Base-by-base conservation (phyloP, 148 eudicot genomes). In the Rhododendron molle region DNA sequence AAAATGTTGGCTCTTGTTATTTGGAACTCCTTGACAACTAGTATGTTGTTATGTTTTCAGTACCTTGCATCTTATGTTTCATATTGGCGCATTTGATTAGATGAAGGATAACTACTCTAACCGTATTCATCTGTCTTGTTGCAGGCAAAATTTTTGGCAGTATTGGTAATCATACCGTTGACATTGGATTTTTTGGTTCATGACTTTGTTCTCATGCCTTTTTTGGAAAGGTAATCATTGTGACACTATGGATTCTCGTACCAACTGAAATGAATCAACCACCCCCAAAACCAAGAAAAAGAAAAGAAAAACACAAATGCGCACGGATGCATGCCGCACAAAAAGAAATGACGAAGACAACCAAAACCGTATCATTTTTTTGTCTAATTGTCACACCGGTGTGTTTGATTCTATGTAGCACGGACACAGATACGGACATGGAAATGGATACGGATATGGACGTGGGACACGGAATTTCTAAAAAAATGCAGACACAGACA, bases 101-200 rank as follows among this genome's bases (percentile, higher is more conserved):
- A 77, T 85, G 26, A 15, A 62, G 56, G 26, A 54, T 38, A 10
- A 46, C 7, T 32, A 76, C 10, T 74, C 62, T 46, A 85, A 28
- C 46, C 81, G 13, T 20, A 56, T 26, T 81, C 76, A 73, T 88
- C 11, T 73, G 87, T 85, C 77, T 56, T 87, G 78, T 88, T 89
- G 87, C 96, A 97, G 99, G 99, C 98, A 88, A 97, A 93, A 89
- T 95, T 97, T 91, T 90, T 97, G 94, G 96, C 98, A 43, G 47
- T 94, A 78, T 84, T 95, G 91, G 83, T 97, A 76, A 85, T 93
- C 84, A 77, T 97, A 87, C 99, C 99, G 47, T 94, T 93, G 93
- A 89, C 93, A 13, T 50, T 94, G 93, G 99, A 97, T 89, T 93
- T 93, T 92, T 90, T 97, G 88, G 98, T 93, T 83, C 99, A 94